Base-by-base conservation (phyloP, 768 basidiomycete species). In the Kwoniella dendrophila region DNA sequence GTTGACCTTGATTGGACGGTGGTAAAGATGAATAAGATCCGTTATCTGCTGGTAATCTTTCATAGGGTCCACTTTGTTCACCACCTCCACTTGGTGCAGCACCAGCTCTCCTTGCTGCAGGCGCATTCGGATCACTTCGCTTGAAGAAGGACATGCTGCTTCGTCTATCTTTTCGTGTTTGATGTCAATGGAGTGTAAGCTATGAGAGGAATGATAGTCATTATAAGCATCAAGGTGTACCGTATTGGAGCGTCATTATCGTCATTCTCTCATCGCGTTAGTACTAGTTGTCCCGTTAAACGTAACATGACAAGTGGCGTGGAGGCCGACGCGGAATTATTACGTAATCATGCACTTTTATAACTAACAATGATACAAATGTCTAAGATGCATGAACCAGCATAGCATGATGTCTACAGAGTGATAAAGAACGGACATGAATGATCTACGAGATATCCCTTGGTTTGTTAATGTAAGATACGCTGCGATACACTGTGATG, bases 111-210 rank as follows among this genome's bases (percentile, higher is more conserved):
- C 74, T 41, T 16, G 72, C 74, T 27, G 74, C 70, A 22, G 74
- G 74, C 1, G 74, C 74, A 32, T 51, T 67, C 0, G 72, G 72
- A 49, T 73, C 74, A 41, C 55, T 70, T 11, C 74, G 34, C 54
- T 76, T 76, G 67, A 76, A 76, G 63, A 76, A 76, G n/a, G 74
- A 73, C 74, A 76, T 76, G 18, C 26, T 26, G 20, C n/a, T n/a
- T n/a, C n/a, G n/a, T n/a, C n/a, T n/a, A n/a, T n/a, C n/a, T n/a
- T 2, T 3, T 22, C 33, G 20, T 12, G 41, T 43, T 27, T 45
- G 27, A 24, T 36, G 4, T 38, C 20, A 41, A 41, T 27, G 32
- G 38, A 26, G n/a, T 27, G 34, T 5, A 12, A 22, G 29, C 12
- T 7, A n/a, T 44, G 22, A 4, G 33, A 26, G 26, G 20, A 40